Evolutionary conservation across 805 yeast genomes (phyloP).

Genomic region (Danielia reshetovae): DNA sequence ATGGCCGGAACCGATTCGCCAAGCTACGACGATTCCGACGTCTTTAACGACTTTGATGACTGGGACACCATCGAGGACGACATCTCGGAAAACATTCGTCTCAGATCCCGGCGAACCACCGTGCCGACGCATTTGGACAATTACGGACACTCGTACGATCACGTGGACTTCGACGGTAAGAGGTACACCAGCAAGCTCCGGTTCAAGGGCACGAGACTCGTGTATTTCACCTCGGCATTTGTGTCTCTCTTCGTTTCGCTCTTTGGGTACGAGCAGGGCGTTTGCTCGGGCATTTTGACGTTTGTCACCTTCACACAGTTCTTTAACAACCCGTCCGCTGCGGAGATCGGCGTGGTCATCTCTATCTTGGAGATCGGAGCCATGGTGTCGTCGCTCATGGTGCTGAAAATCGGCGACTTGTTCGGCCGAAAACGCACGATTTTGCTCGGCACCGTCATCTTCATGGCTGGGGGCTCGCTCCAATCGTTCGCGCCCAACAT

Average conservation of each 20-base stretch:
- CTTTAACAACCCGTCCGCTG: conserved; percentile 15
- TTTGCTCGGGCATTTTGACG: conserved; percentile 81
- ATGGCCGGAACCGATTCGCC: neutral
- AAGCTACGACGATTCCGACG: conserved; percentile 1
- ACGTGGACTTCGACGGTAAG: conserved; percentile 34
- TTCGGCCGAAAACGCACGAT: conserved; percentile 19
- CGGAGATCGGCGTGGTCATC: conserved; percentile 16
- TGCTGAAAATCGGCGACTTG: conserved; percentile 13
- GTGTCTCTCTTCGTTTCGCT: conserved; percentile 40
- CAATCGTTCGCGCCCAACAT: conserved; percentile 45
- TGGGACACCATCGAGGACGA: conserved; percentile 10
- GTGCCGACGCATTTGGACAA: conserved; percentile 18
- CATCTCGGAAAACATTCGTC: conserved; percentile 8
- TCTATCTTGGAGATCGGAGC: conserved; percentile 19
- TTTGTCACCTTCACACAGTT: conserved; percentile 58
- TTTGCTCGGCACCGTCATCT: conserved; percentile 14
- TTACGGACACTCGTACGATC: conserved; percentile 32
- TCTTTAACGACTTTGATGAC: conserved; percentile 11
- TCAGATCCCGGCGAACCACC: conserved; percentile 2
- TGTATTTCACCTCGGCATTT: conserved; percentile 43
- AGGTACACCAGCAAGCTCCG: conserved; percentile 26
- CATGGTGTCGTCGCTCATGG: conserved; percentile 17
- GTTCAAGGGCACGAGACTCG: conserved; percentile 38
- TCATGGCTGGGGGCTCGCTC: conserved; percentile 15
- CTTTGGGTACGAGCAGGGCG: conserved; percentile 56